phyloP scores from a whole-genome alignment of 2,329 filamentous ascomycete genomes.

The Dothideomycetes sp. region DNA sequence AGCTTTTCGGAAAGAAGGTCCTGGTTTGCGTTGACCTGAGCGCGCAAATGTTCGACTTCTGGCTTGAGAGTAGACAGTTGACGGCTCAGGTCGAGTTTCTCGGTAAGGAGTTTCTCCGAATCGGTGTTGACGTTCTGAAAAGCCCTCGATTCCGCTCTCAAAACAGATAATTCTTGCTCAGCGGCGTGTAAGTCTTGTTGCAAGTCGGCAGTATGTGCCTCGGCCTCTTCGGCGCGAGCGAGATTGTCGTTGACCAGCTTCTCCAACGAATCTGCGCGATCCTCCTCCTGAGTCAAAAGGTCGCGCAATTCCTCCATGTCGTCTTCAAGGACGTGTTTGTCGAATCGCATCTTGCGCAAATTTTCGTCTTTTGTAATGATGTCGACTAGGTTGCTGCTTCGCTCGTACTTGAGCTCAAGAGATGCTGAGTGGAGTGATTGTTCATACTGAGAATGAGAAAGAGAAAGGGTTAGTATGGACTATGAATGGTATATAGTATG shows the following conservation, averaged over 20 bases:
- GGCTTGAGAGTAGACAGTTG: constrained; percentile 51
- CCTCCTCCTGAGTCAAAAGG: constrained; percentile 51
- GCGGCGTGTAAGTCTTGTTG: constrained; percentile 44
- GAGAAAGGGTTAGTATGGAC: constrained; percentile 32
- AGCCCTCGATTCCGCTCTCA: constrained; percentile 59
- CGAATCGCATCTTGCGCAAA: constrained; percentile 58
- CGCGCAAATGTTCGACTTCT: constrained; percentile 53
- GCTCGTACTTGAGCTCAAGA: constrained; percentile 63
- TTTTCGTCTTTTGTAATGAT: constrained; percentile 67
- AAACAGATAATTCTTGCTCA: constrained; percentile 45
- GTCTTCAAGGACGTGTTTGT: constrained; percentile 61
- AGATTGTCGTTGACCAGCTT: constrained; percentile 41
- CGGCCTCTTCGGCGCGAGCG: constrained; percentile 39
- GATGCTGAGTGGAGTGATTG: constrained; percentile 43
- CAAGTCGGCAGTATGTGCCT: constrained; percentile 34
- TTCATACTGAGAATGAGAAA: constrained; percentile 34
- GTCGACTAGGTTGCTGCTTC: constrained; percentile 54
- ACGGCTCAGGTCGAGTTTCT: constrained; percentile 53
- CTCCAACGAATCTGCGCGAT: constrained; percentile 49
- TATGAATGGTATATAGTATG: constrained; percentile 35
- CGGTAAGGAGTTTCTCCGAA: constrained; percentile 58
- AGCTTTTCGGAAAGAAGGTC: constrained; percentile 68
- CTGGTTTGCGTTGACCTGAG: constrained; percentile 53
- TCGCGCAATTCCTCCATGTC: constrained; percentile 62
- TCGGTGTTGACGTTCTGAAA: constrained; percentile 59